These are phyloP conservation scores for Stephania japonica DNA, from an alignment of 164 flowering plant genomes.

Conservation along the genomic window DNA sequence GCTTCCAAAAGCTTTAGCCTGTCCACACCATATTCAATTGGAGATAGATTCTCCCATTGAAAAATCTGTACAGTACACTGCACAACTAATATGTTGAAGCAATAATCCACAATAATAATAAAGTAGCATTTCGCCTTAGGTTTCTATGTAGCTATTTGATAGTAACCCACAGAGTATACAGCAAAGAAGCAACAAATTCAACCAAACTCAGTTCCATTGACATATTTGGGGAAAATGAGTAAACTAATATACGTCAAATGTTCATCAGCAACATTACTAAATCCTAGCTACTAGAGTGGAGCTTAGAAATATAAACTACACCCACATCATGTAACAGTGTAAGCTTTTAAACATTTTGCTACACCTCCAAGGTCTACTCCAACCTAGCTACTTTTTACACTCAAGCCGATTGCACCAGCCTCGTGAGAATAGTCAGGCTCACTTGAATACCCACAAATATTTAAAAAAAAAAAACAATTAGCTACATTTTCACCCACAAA, in stretches of 20 bases:
- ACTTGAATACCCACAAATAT: too few relatives aligned
- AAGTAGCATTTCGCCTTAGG: neutral
- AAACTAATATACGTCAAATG: neutral
- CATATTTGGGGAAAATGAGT: neutral
- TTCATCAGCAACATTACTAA: neutral
- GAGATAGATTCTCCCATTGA: neutral
- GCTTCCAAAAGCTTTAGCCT: neutral
- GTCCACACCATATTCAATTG: neutral
- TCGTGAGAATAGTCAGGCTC: too few relatives aligned
- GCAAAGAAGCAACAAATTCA: neutral
- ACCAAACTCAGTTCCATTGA: neutral
- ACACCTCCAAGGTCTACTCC: too few relatives aligned
- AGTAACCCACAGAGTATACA: neutral
- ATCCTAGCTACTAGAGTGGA: neutral
- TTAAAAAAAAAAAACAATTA: too few relatives aligned
- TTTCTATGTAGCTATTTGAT: neutral
- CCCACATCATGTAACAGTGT: neutral
- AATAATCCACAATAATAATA: neutral
- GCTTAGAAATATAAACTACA: neutral
- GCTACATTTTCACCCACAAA: neutral
- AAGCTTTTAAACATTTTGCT: too few relatives aligned
- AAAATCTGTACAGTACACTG: neutral
- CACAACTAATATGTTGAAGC: neutral
- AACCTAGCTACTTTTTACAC: too few relatives aligned
- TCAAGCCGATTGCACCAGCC: too few relatives aligned